These are phyloP conservation scores for Alloascoidea hylecoeti DNA, from an alignment of 805 yeast species.

Conservation along the genomic window DNA sequence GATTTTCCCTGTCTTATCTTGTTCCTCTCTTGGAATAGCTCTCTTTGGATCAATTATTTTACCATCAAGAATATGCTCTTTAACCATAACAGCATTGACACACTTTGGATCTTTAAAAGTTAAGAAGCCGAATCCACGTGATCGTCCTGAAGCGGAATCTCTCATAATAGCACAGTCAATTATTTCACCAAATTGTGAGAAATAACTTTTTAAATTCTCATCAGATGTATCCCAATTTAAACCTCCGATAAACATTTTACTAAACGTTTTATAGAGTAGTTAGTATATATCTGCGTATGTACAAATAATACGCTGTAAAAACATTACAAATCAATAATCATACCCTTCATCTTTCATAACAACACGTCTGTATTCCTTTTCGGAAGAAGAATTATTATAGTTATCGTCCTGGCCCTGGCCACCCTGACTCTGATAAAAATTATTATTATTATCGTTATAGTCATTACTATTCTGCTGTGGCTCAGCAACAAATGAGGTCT, in stretches of 20 bases:
- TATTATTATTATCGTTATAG: too few species aligned
- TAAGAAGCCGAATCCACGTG: slow-evolving; percentile 90
- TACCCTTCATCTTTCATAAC: not conserved
- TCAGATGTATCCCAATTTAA: slow-evolving; percentile 97
- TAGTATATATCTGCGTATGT: not conserved
- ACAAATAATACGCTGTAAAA: too few species aligned
- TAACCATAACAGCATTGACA: slow-evolving; percentile 75
- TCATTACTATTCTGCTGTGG: too few species aligned
- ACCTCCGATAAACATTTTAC: slow-evolving; percentile 94
- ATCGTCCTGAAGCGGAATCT: slow-evolving; percentile 72
- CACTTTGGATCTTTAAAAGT: slow-evolving; percentile 72
- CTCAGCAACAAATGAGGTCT: too few species aligned
- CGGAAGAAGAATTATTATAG: not conserved
- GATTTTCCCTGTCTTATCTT: slow-evolving; percentile 90
- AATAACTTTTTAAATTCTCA: slow-evolving; percentile 69
- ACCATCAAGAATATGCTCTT: slow-evolving; percentile 86
- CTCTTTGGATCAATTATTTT: slow-evolving; percentile 95
- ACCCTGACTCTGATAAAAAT: too few species aligned
- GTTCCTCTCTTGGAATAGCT: slow-evolving; percentile 95
- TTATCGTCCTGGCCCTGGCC: too few species aligned
- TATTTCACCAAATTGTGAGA: slow-evolving; percentile 80
- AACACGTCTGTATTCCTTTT: not conserved
- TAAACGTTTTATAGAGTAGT: not conserved
- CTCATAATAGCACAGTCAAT: slow-evolving; percentile 86
- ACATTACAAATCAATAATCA: not conserved